phyloP scores from a whole-genome alignment of 148 eudicot genomes.

The Dianthus caryophyllus region DNA sequence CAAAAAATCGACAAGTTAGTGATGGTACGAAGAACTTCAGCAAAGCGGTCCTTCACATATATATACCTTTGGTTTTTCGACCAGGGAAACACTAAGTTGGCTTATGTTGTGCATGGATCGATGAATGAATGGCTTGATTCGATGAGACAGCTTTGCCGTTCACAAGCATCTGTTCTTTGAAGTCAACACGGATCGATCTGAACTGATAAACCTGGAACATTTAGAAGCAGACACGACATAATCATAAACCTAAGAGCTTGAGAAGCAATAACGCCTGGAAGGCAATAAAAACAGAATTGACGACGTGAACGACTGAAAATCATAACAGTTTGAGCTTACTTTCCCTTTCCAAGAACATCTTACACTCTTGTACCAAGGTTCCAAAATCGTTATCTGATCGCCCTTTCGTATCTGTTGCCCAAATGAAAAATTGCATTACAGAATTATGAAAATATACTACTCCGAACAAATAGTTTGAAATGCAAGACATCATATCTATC shows the following conservation, averaged over 20 bases:
- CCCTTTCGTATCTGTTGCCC: slow-evolving; percentile 71
- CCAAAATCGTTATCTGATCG: slow-evolving; percentile 66
- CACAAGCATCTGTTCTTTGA: slow-evolving; percentile 72
- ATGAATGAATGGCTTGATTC: slow-evolving; percentile 42
- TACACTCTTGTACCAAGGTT: slow-evolving; percentile 53
- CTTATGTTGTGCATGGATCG: slow-evolving; percentile 75
- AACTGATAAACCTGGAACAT: slow-evolving; percentile 52
- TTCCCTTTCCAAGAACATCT: slow-evolving; percentile 74
- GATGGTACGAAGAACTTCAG: background rate
- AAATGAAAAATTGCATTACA: slow-evolving; percentile 6
- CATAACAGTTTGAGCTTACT: slow-evolving; percentile 31
- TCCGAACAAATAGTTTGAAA: too few relatives aligned
- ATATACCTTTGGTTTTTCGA: background rate
- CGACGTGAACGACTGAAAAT: background rate
- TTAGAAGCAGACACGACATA: slow-evolving; percentile 9
- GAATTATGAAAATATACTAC: too few relatives aligned
- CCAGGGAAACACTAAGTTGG: slow-evolving; percentile 29
- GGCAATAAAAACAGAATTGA: slow-evolving; percentile 3
- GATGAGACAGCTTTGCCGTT: slow-evolving; percentile 63
- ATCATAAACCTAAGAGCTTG: background rate
- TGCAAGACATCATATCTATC: too few relatives aligned
- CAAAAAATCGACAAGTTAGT: slow-evolving; percentile 6
- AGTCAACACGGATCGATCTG: slow-evolving; percentile 82
- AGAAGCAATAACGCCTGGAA: background rate
- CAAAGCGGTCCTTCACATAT: slow-evolving; percentile 4